Evolutionary conservation across 2,329 filamentous ascomycete species (phyloP), one percentile per base, ranked within the genome.

Genomic region (Nigrospora sphaerica): DNA sequence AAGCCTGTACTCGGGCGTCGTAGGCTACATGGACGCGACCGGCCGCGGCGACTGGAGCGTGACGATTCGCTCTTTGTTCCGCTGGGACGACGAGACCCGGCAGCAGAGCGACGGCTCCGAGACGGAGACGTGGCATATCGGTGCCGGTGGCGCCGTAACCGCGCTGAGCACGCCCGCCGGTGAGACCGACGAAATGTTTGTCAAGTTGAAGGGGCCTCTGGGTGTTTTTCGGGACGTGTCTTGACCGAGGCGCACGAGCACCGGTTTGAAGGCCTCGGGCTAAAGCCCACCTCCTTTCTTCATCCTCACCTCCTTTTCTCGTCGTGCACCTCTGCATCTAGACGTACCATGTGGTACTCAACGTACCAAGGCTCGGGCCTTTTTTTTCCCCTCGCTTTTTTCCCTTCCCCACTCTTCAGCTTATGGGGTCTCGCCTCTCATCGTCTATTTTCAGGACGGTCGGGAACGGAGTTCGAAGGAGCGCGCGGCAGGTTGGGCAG

Each of bases 11-110:
- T 88, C 88, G 7, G 90, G 93, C 17, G 86, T 95, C 2, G 77
- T 96, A 42, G 92, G 92, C 0, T 97, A 95, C 65, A 78, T 95
- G 62, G 91, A 95, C 57, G 83, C 89, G 7, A 82, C 86, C 1
- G 92, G 92, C 1, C 80, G 80, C 7, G 90, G 88, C 0, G 91
- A 95, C 64, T 96, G 92, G 75, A 93, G 86, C 53, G 93, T 97
- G 16, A 83, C 90, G 2, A 97, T 97, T 51, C 77, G 92, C 19
- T 91, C 85, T 41, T 78, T 91, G 57, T 90, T 92, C 56, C 72
- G 75, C 36, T 88, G 81, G 78, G 81, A 85, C 50, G 78, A 82
- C 48, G 82, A 86, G 59, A 57, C 47, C 16, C 58, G 52, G 3
- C 54, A 54, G 6, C 57, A 62, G 41, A 34, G 33, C 7, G 49